Evolutionary conservation across 352 stramenopile species (phyloP).

Genomic region (Plasmopara viticola): DNA sequence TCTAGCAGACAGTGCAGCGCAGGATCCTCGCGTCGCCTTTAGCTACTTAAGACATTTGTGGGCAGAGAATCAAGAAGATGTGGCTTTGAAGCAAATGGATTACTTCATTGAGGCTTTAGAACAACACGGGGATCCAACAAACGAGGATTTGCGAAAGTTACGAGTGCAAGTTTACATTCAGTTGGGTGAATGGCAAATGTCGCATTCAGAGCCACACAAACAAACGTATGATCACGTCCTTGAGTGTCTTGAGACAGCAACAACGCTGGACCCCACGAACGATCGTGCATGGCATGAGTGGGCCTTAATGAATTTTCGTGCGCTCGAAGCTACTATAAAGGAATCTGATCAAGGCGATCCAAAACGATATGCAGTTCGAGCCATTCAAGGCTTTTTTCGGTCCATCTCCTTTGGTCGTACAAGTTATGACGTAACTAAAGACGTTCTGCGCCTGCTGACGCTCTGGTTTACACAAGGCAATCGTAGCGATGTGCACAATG

Average conservation of each 20-base stretch:
- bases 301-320: constrained; percentile 96
- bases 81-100: constrained; percentile 76
- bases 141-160: constrained; percentile 67
- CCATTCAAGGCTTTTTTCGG: constrained; percentile 97
- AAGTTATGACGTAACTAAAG: constrained; percentile 91
- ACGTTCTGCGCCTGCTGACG: constrained; percentile 97
- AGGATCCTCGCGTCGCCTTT: constrained; percentile 74
- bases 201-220: constrained; percentile 60
- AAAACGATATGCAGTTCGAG: constrained; percentile 84
- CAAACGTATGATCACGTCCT: constrained; percentile 77
- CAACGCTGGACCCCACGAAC: constrained; percentile 82
- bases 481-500: constrained; percentile 79
- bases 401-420: constrained; percentile 95
- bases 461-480: constrained; percentile 98
- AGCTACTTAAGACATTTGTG: constrained; percentile 79
- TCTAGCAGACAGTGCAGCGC: constrained; percentile 57
- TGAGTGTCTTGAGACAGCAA: constrained; percentile 75
- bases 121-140: constrained; percentile 44
- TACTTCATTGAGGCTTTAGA: constrained; percentile 83
- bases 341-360: constrained; percentile 42
- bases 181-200: constrained; percentile 81
- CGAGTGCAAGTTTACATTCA: constrained; percentile 86
- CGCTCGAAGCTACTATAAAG: constrained; percentile 56
- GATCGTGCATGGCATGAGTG: constrained; percentile 98
- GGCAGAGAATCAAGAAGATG: constrained; percentile 76